A percentile compares a stretch with the other conserved stretches of the same genome.
Conservation (phyloP, 495 filamentous ascomycete genomes). For the Podospora conica region DNA sequence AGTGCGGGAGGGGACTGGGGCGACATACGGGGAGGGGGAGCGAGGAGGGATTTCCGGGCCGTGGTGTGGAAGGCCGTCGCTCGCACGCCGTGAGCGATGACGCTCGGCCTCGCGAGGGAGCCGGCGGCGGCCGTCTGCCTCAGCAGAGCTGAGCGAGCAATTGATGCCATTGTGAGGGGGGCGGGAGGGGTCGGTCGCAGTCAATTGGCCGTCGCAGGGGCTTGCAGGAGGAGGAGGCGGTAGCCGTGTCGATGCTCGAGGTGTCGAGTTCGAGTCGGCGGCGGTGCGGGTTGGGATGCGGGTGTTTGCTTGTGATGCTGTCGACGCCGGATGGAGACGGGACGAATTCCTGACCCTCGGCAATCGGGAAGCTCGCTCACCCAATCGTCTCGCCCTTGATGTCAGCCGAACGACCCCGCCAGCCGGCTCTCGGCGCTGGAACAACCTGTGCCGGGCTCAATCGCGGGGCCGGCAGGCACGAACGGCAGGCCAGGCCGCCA, state of each 20-base stretch:
- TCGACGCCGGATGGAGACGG: background rate
- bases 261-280: background rate
- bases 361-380: constrained; percentile 22
- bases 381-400: constrained; percentile 25
- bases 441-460: background rate
- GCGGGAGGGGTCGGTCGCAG: constrained; percentile 2
- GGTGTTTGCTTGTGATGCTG: background rate
- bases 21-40: constrained; percentile 31
- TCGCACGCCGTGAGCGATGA: constrained; percentile 31
- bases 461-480: background rate
- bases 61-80: constrained; percentile 69
- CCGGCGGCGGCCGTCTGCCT: constrained; percentile 39
- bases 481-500: background rate
- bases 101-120: constrained; percentile 19
- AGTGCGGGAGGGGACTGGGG: background rate
- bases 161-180: constrained; percentile 44
- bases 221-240: constrained; percentile 5
- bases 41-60: constrained; percentile 58
- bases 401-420: constrained; percentile 22
- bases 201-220: constrained; percentile 22
- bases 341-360: constrained; percentile 24
- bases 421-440: constrained; percentile 6
- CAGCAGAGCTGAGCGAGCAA: constrained; percentile 48
- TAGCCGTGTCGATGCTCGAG: background rate
- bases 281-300: constrained; percentile 9